Evolutionary conservation across 305 asterid species (phyloP).

Genomic region (Fraxinus sp.): DNA sequence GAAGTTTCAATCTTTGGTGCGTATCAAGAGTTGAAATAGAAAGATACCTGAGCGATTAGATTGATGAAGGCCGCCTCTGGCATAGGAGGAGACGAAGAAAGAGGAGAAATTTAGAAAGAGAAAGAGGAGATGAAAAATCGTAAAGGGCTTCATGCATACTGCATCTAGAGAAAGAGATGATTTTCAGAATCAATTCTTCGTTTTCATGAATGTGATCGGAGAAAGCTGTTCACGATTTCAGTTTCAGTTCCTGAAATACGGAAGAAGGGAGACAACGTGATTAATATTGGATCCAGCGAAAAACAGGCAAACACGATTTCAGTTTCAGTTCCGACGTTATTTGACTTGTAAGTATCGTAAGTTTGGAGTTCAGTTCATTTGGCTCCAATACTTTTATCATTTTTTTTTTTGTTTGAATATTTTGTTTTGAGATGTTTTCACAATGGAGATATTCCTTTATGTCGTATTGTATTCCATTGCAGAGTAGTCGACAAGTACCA

Average conservation of each 20-base stretch:
- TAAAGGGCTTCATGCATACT: slow-evolving; percentile 22
- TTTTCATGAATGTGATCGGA: not conserved
- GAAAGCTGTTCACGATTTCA: not conserved
- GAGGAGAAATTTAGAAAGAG: slow-evolving; percentile 38
- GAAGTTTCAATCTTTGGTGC: not conserved
- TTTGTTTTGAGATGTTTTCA: not conserved
- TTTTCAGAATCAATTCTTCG: not conserved
- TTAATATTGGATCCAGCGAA: not conserved
- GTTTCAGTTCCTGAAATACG: not conserved
- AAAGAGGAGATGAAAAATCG: slow-evolving; percentile 38
- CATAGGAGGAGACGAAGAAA: slow-evolving; percentile 35
- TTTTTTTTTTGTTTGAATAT: no score
- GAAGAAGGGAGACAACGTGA: not conserved
- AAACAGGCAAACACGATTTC: not conserved
- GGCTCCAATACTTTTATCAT: not conserved
- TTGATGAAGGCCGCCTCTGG: slow-evolving; percentile 38
- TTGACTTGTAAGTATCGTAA: not conserved
- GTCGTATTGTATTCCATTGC: not conserved
- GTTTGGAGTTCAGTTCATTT: not conserved
- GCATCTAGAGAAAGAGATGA: not conserved
- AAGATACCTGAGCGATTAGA: slow-evolving; percentile 41
- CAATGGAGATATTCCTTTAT: not conserved
- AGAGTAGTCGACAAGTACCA: not conserved
- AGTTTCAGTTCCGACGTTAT: not conserved
- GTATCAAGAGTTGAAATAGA: not conserved